Conservation (phyloP, 1,284 basidiomycete genomes). For the Pulveroboletus ridleyi region DNA sequence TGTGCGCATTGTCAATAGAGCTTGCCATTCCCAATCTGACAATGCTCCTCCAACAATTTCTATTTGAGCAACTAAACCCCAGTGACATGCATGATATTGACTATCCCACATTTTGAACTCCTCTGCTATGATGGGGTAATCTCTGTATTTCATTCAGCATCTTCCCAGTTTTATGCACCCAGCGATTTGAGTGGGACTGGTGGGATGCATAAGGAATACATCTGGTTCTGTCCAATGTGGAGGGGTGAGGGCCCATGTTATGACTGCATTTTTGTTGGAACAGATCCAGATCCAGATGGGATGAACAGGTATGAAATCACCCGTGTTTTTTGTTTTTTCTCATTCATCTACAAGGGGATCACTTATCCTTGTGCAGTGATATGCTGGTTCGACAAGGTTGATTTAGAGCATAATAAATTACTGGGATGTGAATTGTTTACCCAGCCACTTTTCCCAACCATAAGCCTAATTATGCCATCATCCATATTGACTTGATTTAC, state of each 20-base stretch:
- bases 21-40: slow-evolving; percentile 26
- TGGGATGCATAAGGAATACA: too few relatives aligned
- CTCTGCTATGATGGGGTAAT: slow-evolving; percentile 15
- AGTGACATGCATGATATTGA: slow-evolving; percentile 1
- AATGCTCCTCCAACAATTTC: slow-evolving; percentile 11
- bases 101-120: slow-evolving; percentile 1
- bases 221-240: too few relatives aligned
- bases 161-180: slow-evolving; percentile 32
- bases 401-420: too few relatives aligned
- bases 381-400: too few relatives aligned
- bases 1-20: slow-evolving; percentile 10
- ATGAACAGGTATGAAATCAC: slow-evolving; percentile 28
- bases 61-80: slow-evolving; percentile 12
- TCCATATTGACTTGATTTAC: too few relatives aligned
- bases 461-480: too few relatives aligned
- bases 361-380: too few relatives aligned
- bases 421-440: too few relatives aligned
- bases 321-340: slow-evolving; percentile 25
- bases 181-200: too few relatives aligned
- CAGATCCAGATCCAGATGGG: slow-evolving; percentile 1
- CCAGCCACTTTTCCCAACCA: too few relatives aligned
- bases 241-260: too few relatives aligned
- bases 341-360: not conserved
- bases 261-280: too few relatives aligned
- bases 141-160: slow-evolving; percentile 18